These are phyloP conservation scores for Bertia moriformis DNA, from an alignment of 2,329 filamentous ascomycete species.

Conservation along the genomic window DNA sequence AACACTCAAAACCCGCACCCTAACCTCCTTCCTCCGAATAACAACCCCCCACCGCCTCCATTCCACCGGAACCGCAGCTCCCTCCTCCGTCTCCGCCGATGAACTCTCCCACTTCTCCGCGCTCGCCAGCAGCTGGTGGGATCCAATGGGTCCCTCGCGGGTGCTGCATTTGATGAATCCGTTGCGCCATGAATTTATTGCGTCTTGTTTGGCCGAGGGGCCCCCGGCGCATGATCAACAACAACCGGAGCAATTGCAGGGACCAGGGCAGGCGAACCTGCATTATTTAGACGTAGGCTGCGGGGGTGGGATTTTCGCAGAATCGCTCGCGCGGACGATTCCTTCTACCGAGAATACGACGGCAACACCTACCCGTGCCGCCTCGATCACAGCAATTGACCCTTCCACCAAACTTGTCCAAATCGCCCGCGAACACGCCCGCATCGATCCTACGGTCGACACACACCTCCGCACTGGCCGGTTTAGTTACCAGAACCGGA, in stretches of 20 bases:
- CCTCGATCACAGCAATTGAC: background rate
- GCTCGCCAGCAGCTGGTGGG: background rate
- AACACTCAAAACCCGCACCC: no score
- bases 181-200: background rate
- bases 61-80: no score
- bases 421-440: background rate
- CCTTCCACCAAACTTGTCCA: background rate
- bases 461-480: background rate
- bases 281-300: background rate
- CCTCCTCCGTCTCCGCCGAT: background rate
- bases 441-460: background rate
- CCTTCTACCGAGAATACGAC: no score
- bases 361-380: background rate
- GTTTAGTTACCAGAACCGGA: background rate
- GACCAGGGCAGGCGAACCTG: background rate
- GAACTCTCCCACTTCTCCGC: background rate
- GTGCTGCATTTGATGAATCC: background rate
- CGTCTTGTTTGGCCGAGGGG: background rate
- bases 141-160: background rate
- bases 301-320: background rate
- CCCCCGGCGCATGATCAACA: no score
- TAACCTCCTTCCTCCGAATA: no score
- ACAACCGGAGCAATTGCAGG: background rate
- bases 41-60: background rate
- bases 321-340: background rate